Percentiles rank a stretch among this genome's conserved stretches.
These are phyloP conservation scores for Halophytophthora batemanensis DNA, from an alignment of 352 stramenopile genomes.

Conservation along the genomic window DNA sequence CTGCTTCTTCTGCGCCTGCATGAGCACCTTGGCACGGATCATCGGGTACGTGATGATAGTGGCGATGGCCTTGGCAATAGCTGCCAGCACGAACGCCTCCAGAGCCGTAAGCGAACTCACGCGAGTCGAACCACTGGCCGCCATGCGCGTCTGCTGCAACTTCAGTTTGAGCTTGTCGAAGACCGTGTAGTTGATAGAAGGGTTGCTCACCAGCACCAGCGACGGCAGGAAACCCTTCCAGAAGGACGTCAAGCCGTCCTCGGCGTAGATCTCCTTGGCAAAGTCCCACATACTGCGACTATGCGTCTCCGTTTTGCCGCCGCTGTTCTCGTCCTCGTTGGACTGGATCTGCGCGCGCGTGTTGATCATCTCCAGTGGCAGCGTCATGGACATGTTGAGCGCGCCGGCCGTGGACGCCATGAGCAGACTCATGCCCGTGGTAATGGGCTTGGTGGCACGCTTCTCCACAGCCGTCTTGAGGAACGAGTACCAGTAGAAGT, in stretches of 20 bases:
- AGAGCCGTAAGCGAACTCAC: slow-evolving; percentile 53
- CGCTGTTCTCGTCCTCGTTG: slow-evolving; percentile 39
- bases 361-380: slow-evolving; percentile 87
- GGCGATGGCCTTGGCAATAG: slow-evolving; percentile 78
- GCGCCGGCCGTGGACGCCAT: slow-evolving; percentile 74
- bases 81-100: slow-evolving; percentile 80
- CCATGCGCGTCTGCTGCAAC: slow-evolving; percentile 53
- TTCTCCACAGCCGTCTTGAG: slow-evolving; percentile 65
- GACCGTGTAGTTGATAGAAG: slow-evolving; percentile 88
- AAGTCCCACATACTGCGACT: slow-evolving; percentile 49
- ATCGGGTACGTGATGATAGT: slow-evolving; percentile 87
- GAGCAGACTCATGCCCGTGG: slow-evolving; percentile 68
- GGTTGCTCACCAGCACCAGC: slow-evolving; percentile 86
- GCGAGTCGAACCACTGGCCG: slow-evolving; percentile 28
- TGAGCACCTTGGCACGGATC: slow-evolving; percentile 88
- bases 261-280: slow-evolving; percentile 59
- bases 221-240: slow-evolving; percentile 88
- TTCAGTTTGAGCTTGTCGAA: slow-evolving; percentile 85
- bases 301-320: slow-evolving; percentile 20
- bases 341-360: slow-evolving; percentile 74
- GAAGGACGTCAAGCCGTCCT: slow-evolving; percentile 70
- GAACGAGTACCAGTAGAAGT: slow-evolving; percentile 87
- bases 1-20: slow-evolving; percentile 77
- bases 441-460: slow-evolving; percentile 39
- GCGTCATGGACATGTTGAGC: slow-evolving; percentile 87